Evolutionary conservation across 164 flowering plant species (phyloP), one percentile per base, ranked within the genome.

Genomic region (Santalum album): DNA sequence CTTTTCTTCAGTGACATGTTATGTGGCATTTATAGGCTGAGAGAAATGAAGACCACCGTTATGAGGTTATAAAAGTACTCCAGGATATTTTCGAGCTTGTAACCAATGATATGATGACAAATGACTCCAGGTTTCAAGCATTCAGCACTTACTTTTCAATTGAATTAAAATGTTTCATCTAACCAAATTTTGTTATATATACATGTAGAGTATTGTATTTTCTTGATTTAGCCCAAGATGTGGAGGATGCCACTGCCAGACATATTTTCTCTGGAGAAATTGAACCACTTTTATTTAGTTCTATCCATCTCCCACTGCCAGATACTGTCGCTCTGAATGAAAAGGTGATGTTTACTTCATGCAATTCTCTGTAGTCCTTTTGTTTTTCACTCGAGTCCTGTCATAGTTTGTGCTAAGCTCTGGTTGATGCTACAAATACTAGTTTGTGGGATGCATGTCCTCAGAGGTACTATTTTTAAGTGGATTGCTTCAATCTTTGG

Each of bases 11-110:
- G 2, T 58, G n/a, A 69, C 40, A 38, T 63, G 51, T 27, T 45
- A 19, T 54, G 1, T 19, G 10, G 21, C 34, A 21, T 58, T 24
- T 50, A 24, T 53, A 86, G 98, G 69, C 72, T 66, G 82, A 86
- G 65, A 84, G 87, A 58, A 66, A 77, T 57, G 75, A 69, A 57
- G 25, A 56, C 19, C 85, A 77, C 32, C 70, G 63, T 52, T 60
- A 54, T 29, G 70, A 75, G 55, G 90, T 88, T 52, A 83, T 82
- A 65, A 84, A 58, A 62, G 65, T 68, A 54, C 83, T 91, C 36
- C 96, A 84, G 66, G 95, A 91, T 63, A 77, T 88, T 18, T 81
- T 82, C 75, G 98, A 91, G 68, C 65, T 91, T 46, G 73, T 86
- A 53, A 82, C 83, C 43, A 63, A 55, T 53, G 96, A 88, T 71